Conservation (phyloP, 208 protist genomes). For the Wallacemonas rigidus region DNA sequence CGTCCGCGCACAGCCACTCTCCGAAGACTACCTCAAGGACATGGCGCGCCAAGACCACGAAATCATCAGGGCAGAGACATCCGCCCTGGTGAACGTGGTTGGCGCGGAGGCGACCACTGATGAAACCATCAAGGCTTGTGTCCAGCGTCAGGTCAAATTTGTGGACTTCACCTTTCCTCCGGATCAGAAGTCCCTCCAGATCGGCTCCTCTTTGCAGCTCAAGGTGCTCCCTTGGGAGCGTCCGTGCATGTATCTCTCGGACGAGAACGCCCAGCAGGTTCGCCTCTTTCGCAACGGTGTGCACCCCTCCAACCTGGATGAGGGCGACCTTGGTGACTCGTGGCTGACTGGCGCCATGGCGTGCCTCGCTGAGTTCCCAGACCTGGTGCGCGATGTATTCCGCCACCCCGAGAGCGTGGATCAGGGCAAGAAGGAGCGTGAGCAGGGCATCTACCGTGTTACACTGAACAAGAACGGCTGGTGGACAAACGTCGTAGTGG, state of each 20-base stretch:
- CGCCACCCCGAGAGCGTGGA: conserved; percentile 66
- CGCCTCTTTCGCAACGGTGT: conserved; percentile 81
- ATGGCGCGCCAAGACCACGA: conserved; percentile 54
- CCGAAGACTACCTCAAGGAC: conserved; percentile 71
- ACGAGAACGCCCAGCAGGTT: conserved; percentile 61
- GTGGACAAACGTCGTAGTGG: conserved; percentile 85
- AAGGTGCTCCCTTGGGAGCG: conserved; percentile 81
- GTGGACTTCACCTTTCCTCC: conserved; percentile 80
- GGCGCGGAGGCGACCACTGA: conserved; percentile 51
- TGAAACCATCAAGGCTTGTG: conserved; percentile 52
- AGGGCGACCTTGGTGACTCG: conserved; percentile 82
- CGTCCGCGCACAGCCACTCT: conserved; percentile 53
- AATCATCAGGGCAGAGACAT: conserved; percentile 54
- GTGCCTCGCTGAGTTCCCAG: conserved; percentile 64
- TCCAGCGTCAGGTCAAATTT: conserved; percentile 66
- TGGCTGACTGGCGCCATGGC: conserved; percentile 77
- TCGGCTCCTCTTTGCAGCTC: conserved; percentile 54
- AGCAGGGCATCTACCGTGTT: conserved; percentile 68
- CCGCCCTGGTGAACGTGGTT: conserved; percentile 47
- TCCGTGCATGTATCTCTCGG: conserved; percentile 76
- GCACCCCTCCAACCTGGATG: conserved; percentile 75
- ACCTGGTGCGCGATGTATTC: conserved; percentile 67
- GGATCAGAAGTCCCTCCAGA: conserved; percentile 71
- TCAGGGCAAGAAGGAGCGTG: conserved; percentile 54
- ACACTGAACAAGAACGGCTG: conserved; percentile 89